These are phyloP conservation scores for Tolypocladium inflatum DNA, from an alignment of 2,329 filamentous ascomycete genomes.

Conservation along the genomic window DNA sequence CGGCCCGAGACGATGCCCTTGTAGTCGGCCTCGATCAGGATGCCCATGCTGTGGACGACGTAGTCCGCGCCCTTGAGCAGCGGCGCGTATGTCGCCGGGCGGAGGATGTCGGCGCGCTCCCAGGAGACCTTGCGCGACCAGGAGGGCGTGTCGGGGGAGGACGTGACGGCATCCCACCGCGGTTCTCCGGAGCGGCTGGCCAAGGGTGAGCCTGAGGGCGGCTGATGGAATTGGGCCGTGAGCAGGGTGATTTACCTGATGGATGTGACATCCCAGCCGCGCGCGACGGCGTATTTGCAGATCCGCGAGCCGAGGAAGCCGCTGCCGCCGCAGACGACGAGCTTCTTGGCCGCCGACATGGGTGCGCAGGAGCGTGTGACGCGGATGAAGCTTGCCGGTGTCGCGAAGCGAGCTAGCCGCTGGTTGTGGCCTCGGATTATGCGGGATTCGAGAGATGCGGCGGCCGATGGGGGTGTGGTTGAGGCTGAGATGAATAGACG, in stretches of 20 bases:
- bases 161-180: constrained; percentile 71
- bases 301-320: constrained; percentile 85
- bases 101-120: constrained; percentile 81
- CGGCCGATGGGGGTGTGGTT: not conserved
- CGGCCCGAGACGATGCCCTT: constrained; percentile 80
- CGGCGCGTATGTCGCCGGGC: constrained; percentile 67
- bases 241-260: constrained; percentile 56
- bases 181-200: constrained; percentile 81
- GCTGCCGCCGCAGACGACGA: constrained; percentile 89
- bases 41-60: constrained; percentile 92
- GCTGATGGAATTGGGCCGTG: no score
- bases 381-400: not conserved
- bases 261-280: constrained; percentile 88
- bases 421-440: not conserved
- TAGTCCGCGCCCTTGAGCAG: constrained; percentile 70
- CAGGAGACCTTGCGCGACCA: constrained; percentile 82
- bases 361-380: constrained; percentile 8
- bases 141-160: constrained; percentile 56
- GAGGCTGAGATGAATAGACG: not conserved
- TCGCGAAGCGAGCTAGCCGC: not conserved
- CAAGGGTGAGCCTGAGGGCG: constrained; percentile 7
- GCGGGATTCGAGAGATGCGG: not conserved
- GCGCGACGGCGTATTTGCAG: constrained; percentile 76
- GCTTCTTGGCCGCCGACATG: constrained; percentile 58
- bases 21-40: constrained; percentile 94